Evolutionary conservation across 2,329 filamentous ascomycete genomes (phyloP).

Genomic region (Dactylella cylindrospora): DNA sequence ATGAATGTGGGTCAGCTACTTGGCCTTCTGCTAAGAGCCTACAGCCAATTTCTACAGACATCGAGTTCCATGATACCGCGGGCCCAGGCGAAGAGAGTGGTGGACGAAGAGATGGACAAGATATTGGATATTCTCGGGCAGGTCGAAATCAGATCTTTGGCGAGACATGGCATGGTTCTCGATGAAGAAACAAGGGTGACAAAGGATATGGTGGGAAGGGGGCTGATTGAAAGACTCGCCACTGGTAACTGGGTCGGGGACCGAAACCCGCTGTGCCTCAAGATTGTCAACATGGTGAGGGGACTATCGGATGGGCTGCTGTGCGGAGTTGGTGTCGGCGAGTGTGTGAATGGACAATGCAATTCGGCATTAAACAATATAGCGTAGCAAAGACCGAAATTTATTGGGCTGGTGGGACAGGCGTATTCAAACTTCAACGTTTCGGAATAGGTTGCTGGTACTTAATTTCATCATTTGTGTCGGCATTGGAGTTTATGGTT

Average conservation of each 20-base stretch:
- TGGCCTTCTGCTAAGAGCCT: conserved; percentile 27
- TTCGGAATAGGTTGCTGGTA: too few relatives aligned
- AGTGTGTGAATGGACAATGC: conserved; percentile 37
- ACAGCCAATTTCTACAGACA: conserved; percentile 36
- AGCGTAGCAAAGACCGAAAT: too few relatives aligned
- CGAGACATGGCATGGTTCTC: conserved; percentile 31
- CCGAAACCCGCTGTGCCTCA: conserved; percentile 35
- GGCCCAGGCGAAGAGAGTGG: conserved; percentile 18
- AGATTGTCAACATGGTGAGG: conserved; percentile 41
- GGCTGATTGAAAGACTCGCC: conserved; percentile 34
- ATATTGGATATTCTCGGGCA: conserved; percentile 42
- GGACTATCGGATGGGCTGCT: conserved; percentile 30
- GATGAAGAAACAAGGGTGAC: conserved; percentile 22
- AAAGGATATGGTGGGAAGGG: conserved; percentile 41
- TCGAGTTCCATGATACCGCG: conserved; percentile 30
- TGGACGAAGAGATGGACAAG: conserved; percentile 39
- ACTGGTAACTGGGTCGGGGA: conserved; percentile 41
- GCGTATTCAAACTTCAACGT: too few relatives aligned
- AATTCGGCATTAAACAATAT: conserved; percentile 32
- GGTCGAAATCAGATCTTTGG: conserved; percentile 33
- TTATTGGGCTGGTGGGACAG: too few relatives aligned
- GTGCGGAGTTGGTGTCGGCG: conserved; percentile 38
- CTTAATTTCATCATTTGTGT: too few relatives aligned
- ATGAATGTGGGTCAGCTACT: conserved; percentile 42
- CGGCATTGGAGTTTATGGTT: too few relatives aligned